These are phyloP conservation scores for Ceratobasidium sp. DNA, from an alignment of 1,284 basidiomycete species.

Conservation along the genomic window DNA sequence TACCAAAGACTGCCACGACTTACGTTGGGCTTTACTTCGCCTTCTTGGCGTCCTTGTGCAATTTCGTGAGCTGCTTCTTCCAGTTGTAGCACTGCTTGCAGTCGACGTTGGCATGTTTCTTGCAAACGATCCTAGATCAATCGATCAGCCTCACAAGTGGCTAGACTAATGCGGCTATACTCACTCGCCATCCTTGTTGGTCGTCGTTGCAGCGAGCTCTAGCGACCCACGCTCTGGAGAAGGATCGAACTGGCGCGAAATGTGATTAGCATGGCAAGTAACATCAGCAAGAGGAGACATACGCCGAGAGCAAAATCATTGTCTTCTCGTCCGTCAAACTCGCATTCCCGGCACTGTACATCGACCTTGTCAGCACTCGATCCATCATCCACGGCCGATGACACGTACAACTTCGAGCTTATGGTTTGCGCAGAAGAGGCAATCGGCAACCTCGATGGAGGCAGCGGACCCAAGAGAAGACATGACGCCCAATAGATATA, in stretches of 20 bases:
- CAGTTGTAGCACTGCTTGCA: slow-evolving; percentile 54
- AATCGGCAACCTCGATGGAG: slow-evolving; percentile 53
- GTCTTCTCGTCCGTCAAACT: slow-evolving; percentile 52
- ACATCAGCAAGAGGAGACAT: slow-evolving; percentile 31
- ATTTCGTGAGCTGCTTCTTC: slow-evolving; percentile 53
- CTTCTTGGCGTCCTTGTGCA: slow-evolving; percentile 49
- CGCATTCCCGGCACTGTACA: slow-evolving; percentile 47
- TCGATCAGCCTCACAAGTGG: neutral
- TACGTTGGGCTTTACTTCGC: neutral
- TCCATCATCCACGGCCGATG: neutral
- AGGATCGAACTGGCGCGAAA: slow-evolving; percentile 46
- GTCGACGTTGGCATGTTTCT: slow-evolving; percentile 50
- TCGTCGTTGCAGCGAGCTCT: slow-evolving; percentile 50
- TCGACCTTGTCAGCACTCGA: neutral
- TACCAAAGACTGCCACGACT: neutral
- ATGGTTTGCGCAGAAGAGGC: slow-evolving; percentile 53
- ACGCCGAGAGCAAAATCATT: slow-evolving; percentile 53
- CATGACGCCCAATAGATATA: slow-evolving; percentile 28
- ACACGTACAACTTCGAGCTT: slow-evolving; percentile 49
- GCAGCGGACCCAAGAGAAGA: slow-evolving; percentile 39
- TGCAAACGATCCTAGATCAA: slow-evolving; percentile 48
- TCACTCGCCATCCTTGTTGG: slow-evolving; percentile 49
- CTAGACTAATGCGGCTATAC: neutral
- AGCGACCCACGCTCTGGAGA: slow-evolving; percentile 48
- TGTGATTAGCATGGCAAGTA: slow-evolving; percentile 40